phyloP scores from a whole-genome alignment of 2,329 filamentous ascomycete genomes.

The Penicillium verrucosum region DNA sequence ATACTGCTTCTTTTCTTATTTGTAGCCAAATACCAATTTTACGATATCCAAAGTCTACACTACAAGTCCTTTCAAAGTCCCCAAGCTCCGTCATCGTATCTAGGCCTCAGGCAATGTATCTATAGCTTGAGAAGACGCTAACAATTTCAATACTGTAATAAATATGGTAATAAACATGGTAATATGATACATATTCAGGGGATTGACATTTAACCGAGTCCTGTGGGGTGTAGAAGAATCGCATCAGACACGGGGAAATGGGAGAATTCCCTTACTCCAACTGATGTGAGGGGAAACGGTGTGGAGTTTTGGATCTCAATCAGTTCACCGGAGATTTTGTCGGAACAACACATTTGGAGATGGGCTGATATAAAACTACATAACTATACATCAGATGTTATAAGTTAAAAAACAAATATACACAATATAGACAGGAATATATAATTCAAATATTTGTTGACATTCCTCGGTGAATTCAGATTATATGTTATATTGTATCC shows the following conservation, averaged over 20 bases:
- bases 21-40: slow-evolving; percentile 11
- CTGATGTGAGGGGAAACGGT: slow-evolving; percentile 29
- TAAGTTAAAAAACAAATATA: not conserved
- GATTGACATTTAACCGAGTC: slow-evolving; percentile 11
- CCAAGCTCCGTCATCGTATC: not conserved
- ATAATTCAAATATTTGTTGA: not conserved
- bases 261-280: slow-evolving; percentile 25
- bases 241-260: not conserved
- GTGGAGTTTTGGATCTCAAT: slow-evolving; percentile 13
- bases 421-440: too few relatives aligned
- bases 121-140: not conserved
- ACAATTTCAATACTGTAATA: not conserved
- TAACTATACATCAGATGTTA: not conserved
- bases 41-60: not conserved
- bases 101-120: not conserved
- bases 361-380: not conserved
- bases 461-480: not conserved
- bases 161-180: not conserved
- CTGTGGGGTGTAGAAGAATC: not conserved
- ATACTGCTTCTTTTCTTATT: slow-evolving; percentile 14
- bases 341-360: slow-evolving; percentile 9
- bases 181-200: not conserved
- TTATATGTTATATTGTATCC: too few relatives aligned
- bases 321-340: slow-evolving; percentile 24
- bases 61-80: not conserved